Base-by-base conservation (phyloP, 305 asterid genomes). In the Stenogyne calaminthoides region DNA sequence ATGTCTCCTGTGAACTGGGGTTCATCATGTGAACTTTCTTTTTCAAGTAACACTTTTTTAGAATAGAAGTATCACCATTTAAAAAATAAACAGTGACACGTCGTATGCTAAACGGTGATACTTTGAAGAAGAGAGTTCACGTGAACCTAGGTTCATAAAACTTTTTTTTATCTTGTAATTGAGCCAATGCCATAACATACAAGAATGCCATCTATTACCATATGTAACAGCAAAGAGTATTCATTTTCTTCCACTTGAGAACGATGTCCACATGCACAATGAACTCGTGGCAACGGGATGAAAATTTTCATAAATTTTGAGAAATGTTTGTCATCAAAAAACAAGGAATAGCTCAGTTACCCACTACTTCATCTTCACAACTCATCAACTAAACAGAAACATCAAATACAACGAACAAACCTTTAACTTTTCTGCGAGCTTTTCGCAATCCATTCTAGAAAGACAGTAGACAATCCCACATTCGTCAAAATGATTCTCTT, bases 381-480 rank as follows among this genome's bases (percentile, higher is more conserved):
- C 56, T 59, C 37, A 73, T 25, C 54, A 54, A 75, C 49, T 78
- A 40, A 56, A 76, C 60, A 49, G 36, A 42, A 79, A 70, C 70
- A 52, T 76, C 75, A 67, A 15, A 60, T 75, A 66, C 71, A 70
- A 60, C 74, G 73, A 63, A 70, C 80, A 62, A 73, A 90, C 98
- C 97, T 87, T 91, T 63, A 95, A 80, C 85, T 84, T 95, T 72
- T 89, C 97, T 11, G 99, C 93, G 64, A 93, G 97, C 76, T 87
- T 95, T 83, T 95, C 98, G 64, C 99, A 92, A 78, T 92, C 98
- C 96, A 84, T 91, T 86, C 96, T 91, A 20, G 99, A 95, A 75
- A 95, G 91, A 78, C 99, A 95, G 73, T 95, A 95, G 61, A 95
- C 80, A 79, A 95, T 95, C 74, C 99, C 99, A 54, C 98, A 89